Evolutionary conservation across 768 basidiomycete genomes (phyloP), one percentile per base, ranked within the genome.

Genomic region (Rickenella mellea): DNA sequence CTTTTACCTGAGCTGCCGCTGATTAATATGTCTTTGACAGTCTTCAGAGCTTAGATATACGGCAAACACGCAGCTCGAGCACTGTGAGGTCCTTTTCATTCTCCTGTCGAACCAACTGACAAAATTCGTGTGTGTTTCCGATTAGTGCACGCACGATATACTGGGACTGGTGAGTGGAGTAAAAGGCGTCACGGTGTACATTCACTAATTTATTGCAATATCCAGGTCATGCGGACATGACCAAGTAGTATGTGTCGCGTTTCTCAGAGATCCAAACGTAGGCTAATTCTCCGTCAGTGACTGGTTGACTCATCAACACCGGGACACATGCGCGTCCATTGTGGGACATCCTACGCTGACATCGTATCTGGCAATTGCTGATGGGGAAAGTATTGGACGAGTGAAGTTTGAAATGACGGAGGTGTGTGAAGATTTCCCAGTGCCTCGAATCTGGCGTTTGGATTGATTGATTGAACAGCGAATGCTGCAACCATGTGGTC

Each of bases 221-320:
- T 25, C 24, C 44, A 91, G 92, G 94, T 22, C 93, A 99, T 64
- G 92, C 93, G 27, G 94, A 99, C 61, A 66, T 93, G 58, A 88
- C 90, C 5, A 98, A 98, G 70, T 92, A 83, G 94, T 96, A 54
- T 48, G 89, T 67, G 28, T 30, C 9, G 38, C 39, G 11, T 8
- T 29, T 40, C n/a, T n/a, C 20, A 31, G 15, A 26, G 1, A 9
- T 21, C 43, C 9, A 51, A 51, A 48, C 55, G 50, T 15, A 28
- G 25, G 14, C 44, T 40, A 4, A 14, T 22, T 36, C 15, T 12
- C 15, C 33, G 10, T 2, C 55, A 98, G 94, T 63, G 94, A 98
- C 57, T 98, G 94, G 94, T 63, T 94, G 35, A 96, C 91, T 6
- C 90, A 97, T 63, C 94, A 97, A 56, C 93, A 97, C 65, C 80